Conservation (phyloP, 2,329 filamentous ascomycete genomes). For the Colletotrichum sublineola region DNA sequence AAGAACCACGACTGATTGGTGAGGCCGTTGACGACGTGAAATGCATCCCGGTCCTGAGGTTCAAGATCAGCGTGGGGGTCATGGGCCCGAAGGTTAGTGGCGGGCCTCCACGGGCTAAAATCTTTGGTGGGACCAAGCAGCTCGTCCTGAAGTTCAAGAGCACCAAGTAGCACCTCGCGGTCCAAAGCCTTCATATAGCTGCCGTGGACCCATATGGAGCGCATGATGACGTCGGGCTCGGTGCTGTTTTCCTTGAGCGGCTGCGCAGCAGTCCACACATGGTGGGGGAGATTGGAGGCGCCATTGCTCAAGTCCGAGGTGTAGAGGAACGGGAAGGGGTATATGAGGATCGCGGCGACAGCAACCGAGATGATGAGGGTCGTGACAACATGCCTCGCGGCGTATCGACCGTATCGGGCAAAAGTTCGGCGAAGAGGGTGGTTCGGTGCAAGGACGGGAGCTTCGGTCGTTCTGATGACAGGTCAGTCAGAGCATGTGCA, state of each 20-base stretch:
- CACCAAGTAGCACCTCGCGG: slow-evolving; percentile 72
- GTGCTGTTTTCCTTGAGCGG: slow-evolving; percentile 67
- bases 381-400: slow-evolving; percentile 79
- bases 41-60: slow-evolving; percentile 63
- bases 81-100: slow-evolving; percentile 44
- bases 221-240: slow-evolving; percentile 81
- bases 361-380: slow-evolving; percentile 82
- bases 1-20: slow-evolving; percentile 80
- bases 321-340: slow-evolving; percentile 82
- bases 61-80: slow-evolving; percentile 55
- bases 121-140: slow-evolving; percentile 73
- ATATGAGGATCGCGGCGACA: slow-evolving; percentile 77
- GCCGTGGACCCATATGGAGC: slow-evolving; percentile 85
- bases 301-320: slow-evolving; percentile 79
- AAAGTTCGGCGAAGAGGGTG: slow-evolving; percentile 77
- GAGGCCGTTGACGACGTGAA: slow-evolving; percentile 71
- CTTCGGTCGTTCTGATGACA: slow-evolving; percentile 76
- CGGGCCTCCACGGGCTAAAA: slow-evolving; percentile 61
- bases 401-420: slow-evolving; percentile 77
- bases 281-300: slow-evolving; percentile 78
- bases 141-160: slow-evolving; percentile 77
- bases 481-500: slow-evolving; percentile 20
- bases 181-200: slow-evolving; percentile 84
- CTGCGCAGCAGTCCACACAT: slow-evolving; percentile 84
- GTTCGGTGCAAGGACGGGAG: slow-evolving; percentile 72